phyloP scores from a whole-genome alignment of 1,284 basidiomycete genomes.

The Ustilago esculenta region DNA sequence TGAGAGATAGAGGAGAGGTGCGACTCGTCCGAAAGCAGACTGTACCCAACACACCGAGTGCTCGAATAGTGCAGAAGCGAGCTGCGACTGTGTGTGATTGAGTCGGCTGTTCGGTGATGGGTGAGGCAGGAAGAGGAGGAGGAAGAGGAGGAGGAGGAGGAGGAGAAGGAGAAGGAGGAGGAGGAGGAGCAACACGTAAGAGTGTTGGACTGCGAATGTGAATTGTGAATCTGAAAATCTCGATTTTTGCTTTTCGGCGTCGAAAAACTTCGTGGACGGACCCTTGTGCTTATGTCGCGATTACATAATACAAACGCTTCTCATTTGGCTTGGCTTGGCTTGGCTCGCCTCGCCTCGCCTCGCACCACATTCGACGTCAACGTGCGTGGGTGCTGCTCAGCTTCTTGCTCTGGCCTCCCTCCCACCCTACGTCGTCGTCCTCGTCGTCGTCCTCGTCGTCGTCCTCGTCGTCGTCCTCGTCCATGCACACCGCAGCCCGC shows the following conservation, averaged over 20 bases:
- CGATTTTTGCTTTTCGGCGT: slow-evolving; percentile 11
- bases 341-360: too few relatives aligned
- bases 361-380: slow-evolving; percentile 21
- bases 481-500: slow-evolving; percentile 12
- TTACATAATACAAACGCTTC: slow-evolving; percentile 9
- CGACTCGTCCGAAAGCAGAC: too few relatives aligned
- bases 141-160: background rate
- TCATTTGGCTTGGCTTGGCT: too few relatives aligned
- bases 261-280: slow-evolving; percentile 10
- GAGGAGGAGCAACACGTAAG: too few relatives aligned
- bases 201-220: slow-evolving; percentile 9
- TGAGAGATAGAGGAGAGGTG: too few relatives aligned
- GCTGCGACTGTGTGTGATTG: background rate
- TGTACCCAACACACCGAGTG: background rate
- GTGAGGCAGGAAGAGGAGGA: background rate
- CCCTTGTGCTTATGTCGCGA: background rate
- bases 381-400: slow-evolving; percentile 1
- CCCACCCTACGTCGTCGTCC: background rate
- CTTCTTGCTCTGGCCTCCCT: background rate
- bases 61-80: background rate
- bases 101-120: background rate
- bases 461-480: slow-evolving; percentile 2
- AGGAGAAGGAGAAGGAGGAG: background rate
- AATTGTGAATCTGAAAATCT: too few relatives aligned
- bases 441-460: background rate